Conservation (phyloP, 768 basidiomycete species). For the Boletus tylopilopsis region DNA sequence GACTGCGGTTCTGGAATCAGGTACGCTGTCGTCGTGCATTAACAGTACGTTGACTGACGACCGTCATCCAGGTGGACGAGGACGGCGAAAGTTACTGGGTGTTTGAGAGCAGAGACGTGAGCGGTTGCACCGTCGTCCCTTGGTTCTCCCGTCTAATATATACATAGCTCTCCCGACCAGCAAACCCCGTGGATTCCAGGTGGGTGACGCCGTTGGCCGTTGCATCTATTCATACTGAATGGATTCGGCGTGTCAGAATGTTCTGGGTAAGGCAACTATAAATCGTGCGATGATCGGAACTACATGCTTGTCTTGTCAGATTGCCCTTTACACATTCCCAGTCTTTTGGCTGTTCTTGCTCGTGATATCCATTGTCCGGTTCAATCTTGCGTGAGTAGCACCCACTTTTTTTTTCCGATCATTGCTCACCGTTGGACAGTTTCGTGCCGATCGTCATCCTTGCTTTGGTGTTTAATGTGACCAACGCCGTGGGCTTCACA, state of each 20-base stretch:
- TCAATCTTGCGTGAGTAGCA: slow-evolving; percentile 74
- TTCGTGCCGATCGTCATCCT: slow-evolving; percentile 94
- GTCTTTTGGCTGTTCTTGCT: slow-evolving; percentile 83
- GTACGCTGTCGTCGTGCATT: slow-evolving; percentile 29
- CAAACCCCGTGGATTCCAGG: slow-evolving; percentile 87
- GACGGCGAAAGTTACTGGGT: slow-evolving; percentile 98
- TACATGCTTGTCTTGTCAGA: slow-evolving; percentile 40
- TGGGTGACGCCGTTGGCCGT: slow-evolving; percentile 34
- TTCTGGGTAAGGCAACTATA: slow-evolving; percentile 66
- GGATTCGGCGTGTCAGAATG: slow-evolving; percentile 54
- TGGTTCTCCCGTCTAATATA: slow-evolving; percentile 8
- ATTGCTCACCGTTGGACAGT: slow-evolving; percentile 37
- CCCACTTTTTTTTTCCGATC: slow-evolving; percentile 3
- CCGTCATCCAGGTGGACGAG: slow-evolving; percentile 70
- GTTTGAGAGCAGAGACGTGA: slow-evolving; percentile 93
- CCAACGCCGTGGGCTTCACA: slow-evolving; percentile 95
- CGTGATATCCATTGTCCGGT: slow-evolving; percentile 85
- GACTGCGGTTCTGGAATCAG: slow-evolving; percentile 97
- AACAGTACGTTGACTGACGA: neutral
- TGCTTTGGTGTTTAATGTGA: slow-evolving; percentile 93
- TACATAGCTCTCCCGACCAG: slow-evolving; percentile 75
- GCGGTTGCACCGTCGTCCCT: slow-evolving; percentile 27
- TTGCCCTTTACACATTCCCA: slow-evolving; percentile 88
- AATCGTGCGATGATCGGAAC: slow-evolving; percentile 12
- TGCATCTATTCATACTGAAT: slow-evolving; percentile 4